phyloP scores from a whole-genome alignment of 139 green algal genomes.

The Picochlorum sp. region DNA sequence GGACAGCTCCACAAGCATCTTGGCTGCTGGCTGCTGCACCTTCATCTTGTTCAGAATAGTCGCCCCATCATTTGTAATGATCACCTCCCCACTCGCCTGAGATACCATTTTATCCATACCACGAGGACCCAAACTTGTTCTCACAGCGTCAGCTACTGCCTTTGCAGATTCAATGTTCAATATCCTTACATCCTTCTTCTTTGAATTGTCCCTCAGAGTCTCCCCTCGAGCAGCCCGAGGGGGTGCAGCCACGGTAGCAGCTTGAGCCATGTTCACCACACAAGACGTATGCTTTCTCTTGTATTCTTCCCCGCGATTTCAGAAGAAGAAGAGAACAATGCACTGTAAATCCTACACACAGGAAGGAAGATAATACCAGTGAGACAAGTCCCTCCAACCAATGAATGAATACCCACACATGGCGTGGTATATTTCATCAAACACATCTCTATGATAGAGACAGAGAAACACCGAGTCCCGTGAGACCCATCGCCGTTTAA shows the following conservation, averaged over 20 bases:
- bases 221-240: slow-evolving; percentile 26
- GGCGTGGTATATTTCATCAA: too few species aligned
- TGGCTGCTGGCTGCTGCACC: slow-evolving; percentile 92
- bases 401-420: too few species aligned
- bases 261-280: neutral
- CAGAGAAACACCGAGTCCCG: too few species aligned
- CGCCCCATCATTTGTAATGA: slow-evolving; percentile 99
- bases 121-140: slow-evolving; percentile 85
- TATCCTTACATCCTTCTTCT: slow-evolving; percentile 86
- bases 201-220: slow-evolving; percentile 62
- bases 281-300: too few species aligned
- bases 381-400: too few species aligned
- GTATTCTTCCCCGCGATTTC: too few species aligned
- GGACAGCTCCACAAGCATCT: slow-evolving; percentile 98
- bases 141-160: slow-evolving; percentile 90
- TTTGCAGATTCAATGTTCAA: slow-evolving; percentile 98
- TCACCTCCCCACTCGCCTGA: slow-evolving; percentile 83
- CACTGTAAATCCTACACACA: too few species aligned
- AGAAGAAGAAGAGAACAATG: too few species aligned
- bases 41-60: slow-evolving; percentile 99
- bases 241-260: slow-evolving; percentile 8
- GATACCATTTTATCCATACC: slow-evolving; percentile 99
- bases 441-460: too few species aligned
- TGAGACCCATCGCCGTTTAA: too few species aligned
- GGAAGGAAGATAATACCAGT: too few species aligned